Percentiles rank a stretch among this genome's conserved stretches.
Conservation (phyloP, 331 rosid genomes). For the Telfairia occidentalis region DNA sequence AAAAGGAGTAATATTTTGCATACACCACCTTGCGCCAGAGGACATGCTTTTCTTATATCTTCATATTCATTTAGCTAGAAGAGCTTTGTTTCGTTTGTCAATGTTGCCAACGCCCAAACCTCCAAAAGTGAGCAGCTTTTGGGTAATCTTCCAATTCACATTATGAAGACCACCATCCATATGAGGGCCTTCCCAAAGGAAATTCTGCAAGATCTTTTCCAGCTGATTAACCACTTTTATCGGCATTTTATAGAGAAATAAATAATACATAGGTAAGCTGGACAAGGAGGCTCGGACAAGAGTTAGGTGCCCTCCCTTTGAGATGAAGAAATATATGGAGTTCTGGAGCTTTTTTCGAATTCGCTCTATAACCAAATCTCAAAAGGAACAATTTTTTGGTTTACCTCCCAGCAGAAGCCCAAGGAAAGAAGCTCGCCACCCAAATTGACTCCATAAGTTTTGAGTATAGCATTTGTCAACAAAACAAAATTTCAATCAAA, state of each 20-base stretch:
- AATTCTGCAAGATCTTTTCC: background rate
- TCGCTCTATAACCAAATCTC: too few species aligned
- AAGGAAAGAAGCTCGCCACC: too few species aligned
- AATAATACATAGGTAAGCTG: background rate
- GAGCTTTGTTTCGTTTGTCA: background rate
- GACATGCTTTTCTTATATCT: background rate
- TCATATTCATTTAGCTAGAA: background rate
- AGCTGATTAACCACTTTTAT: background rate
- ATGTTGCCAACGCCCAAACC: background rate
- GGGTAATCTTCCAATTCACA: background rate
- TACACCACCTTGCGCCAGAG: background rate
- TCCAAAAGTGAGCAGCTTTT: background rate
- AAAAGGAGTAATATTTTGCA: background rate
- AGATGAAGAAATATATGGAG: too few species aligned
- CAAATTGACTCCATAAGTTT: too few species aligned
- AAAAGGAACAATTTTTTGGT: too few species aligned
- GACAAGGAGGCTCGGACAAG: background rate
- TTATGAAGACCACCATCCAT: background rate
- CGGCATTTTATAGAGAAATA: background rate
- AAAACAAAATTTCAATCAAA: too few species aligned
- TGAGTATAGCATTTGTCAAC: too few species aligned
- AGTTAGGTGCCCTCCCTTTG: too few species aligned
- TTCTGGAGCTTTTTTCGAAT: too few species aligned
- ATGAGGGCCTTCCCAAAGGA: background rate
- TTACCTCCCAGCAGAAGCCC: too few species aligned